Evolutionary conservation across 306 rosid genomes (phyloP).

Genomic region (Acmispon strigosus): DNA sequence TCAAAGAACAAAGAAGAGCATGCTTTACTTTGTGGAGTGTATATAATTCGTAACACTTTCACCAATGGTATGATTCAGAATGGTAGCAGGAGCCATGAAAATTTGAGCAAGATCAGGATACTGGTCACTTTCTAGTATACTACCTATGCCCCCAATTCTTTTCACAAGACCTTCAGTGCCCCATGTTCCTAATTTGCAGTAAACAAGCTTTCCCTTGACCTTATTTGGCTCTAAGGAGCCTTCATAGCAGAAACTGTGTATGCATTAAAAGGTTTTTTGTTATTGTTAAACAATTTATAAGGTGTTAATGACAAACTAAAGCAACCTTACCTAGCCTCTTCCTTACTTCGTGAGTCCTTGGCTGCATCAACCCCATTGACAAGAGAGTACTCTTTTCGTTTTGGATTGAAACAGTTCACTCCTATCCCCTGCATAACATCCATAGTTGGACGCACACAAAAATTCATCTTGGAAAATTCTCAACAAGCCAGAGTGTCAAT

Average conservation of each 20-base stretch:
- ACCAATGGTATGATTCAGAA: slow-evolving; percentile 45
- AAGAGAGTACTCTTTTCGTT: slow-evolving; percentile 47
- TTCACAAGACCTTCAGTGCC: slow-evolving; percentile 63
- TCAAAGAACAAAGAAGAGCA: background rate
- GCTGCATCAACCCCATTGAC: slow-evolving; percentile 65
- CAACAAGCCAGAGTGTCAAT: background rate
- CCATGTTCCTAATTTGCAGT: slow-evolving; percentile 40
- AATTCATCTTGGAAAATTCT: background rate
- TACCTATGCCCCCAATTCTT: slow-evolving; percentile 59
- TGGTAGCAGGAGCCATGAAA: slow-evolving; percentile 78
- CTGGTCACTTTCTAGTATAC: slow-evolving; percentile 39
- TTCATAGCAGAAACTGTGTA: slow-evolving; percentile 26
- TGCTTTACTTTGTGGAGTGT: slow-evolving; percentile 51
- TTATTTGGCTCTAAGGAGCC: slow-evolving; percentile 45
- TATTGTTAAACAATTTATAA: background rate
- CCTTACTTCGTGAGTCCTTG: slow-evolving; percentile 30
- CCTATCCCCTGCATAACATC: slow-evolving; percentile 65
- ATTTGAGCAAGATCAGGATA: slow-evolving; percentile 56
- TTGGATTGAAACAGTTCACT: slow-evolving; percentile 53
- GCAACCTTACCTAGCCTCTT: slow-evolving; percentile 43
- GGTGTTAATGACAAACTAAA: background rate
- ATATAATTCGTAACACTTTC: slow-evolving; percentile 37
- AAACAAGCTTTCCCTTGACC: slow-evolving; percentile 60
- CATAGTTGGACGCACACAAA: background rate
- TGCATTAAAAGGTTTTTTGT: slow-evolving; percentile 4